A percentile compares a stretch with the other conserved stretches of the same genome.
Evolutionary conservation across 2,329 filamentous ascomycete genomes (phyloP).

Genomic region (Epicoccum sorghinum): DNA sequence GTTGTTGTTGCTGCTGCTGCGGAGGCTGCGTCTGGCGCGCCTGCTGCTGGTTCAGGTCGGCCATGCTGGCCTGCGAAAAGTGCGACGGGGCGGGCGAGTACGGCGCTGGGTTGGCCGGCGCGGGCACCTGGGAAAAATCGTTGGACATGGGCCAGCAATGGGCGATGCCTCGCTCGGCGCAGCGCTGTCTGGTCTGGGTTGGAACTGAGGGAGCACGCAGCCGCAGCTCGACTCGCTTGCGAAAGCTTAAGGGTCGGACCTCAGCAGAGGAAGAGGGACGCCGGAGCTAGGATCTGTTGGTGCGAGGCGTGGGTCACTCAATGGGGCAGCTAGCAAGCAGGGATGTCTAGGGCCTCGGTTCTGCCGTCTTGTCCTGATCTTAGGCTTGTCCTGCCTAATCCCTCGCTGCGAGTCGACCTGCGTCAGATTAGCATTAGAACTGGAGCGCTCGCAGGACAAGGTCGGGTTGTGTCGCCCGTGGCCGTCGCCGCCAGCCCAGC

Average conservation of each 20-base stretch:
- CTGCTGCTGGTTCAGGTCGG: slow-evolving; percentile 42
- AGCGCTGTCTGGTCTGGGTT: slow-evolving; percentile 22
- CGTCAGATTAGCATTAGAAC: slow-evolving; percentile 19
- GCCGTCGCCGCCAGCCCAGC: neutral
- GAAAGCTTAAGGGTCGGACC: slow-evolving; percentile 25
- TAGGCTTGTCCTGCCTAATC: neutral
- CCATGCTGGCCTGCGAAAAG: slow-evolving; percentile 42
- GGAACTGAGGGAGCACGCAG: slow-evolving; percentile 22
- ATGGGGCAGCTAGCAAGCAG: slow-evolving; percentile 21
- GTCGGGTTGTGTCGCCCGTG: slow-evolving; percentile 2
- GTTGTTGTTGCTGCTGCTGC: slow-evolving; percentile 19
- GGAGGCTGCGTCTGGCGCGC: slow-evolving; percentile 19
- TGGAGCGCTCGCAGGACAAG: too few relatives aligned
- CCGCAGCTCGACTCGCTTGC: slow-evolving; percentile 22
- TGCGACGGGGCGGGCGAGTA: slow-evolving; percentile 43
- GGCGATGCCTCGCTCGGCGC: slow-evolving; percentile 31
- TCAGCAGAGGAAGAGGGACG: slow-evolving; percentile 19
- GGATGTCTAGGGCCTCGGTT: slow-evolving; percentile 26
- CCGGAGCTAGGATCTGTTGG: slow-evolving; percentile 29
- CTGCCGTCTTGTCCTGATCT: neutral
- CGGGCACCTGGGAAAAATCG: slow-evolving; percentile 31
- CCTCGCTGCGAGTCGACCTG: slow-evolving; percentile 20
- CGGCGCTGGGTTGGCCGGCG: slow-evolving; percentile 31
- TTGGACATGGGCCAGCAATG: slow-evolving; percentile 43
- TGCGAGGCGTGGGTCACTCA: slow-evolving; percentile 21